Conservation (phyloP, 163 green algal genomes). For the Chlamydomonas reinhardtii region DNA sequence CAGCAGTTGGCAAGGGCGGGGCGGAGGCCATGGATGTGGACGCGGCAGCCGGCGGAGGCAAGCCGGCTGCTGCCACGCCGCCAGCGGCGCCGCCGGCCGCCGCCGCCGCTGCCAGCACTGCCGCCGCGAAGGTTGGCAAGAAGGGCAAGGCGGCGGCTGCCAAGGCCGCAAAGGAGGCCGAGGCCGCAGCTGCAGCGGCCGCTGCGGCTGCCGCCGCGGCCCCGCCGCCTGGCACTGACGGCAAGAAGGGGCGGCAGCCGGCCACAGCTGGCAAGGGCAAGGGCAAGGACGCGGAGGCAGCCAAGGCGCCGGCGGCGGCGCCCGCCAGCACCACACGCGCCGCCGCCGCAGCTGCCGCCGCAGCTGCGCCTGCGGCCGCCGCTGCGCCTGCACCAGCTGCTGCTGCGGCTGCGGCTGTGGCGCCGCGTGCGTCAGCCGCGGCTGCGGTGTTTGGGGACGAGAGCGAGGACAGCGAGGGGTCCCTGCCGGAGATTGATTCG, state of each 20-base stretch:
- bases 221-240: neutral
- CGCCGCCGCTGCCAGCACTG: neutral
- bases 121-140: neutral
- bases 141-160: neutral
- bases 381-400: neutral
- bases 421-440: neutral
- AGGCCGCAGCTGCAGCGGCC: neutral
- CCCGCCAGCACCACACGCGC: neutral
- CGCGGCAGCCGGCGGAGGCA: neutral
- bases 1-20: no score
- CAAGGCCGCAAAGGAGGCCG: neutral
- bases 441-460: conserved; percentile 36
- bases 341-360: neutral
- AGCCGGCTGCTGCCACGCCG: neutral
- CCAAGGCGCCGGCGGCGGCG: neutral
- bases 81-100: neutral
- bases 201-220: neutral
- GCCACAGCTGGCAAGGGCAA: neutral
- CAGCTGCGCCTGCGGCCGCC: neutral
- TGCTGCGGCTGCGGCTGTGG: neutral
- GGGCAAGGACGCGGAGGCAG: neutral
- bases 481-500: conserved; percentile 41
- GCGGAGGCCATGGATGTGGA: neutral
- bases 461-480: conserved; percentile 46
- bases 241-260: no score